Evolutionary conservation across 2,329 filamentous ascomycete genomes (phyloP), one percentile per base, ranked within the genome.

Genomic region (Fonsecaea multimorphosa): DNA sequence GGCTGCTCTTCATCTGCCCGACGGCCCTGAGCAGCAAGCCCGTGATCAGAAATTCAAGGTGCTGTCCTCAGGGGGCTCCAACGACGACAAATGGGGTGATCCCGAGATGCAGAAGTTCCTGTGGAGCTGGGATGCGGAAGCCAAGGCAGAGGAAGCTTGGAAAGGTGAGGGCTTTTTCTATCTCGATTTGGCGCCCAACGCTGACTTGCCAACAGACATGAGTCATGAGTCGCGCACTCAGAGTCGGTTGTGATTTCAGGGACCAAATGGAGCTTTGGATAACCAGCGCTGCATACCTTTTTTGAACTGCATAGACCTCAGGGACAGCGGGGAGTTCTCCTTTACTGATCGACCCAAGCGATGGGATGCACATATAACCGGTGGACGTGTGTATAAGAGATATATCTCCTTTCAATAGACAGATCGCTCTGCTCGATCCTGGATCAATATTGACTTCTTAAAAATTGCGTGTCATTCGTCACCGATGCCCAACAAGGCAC

Each of bases 71-170:
- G 73, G 68, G 19, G 83, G 82, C 73, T 81, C 81, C 0, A 81
- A 79, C 24, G 77, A 78, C 7, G 88, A 90, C 77, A 89, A 89
- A 78, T 90, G 88, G 88, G 86, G 87, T 4, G 89, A 88, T 75
- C 86, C 87, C 9, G 87, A 90, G 72, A 86, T 89, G 55, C 88
- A 90, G 77, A 82, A 84, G 75, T 84, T 85, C 81, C 85, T 89
- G 68, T 90, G 89, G 76, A 82, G 84, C 16, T 82, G 87, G 72
- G 87, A 90, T 76, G 87, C 86, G 72, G 81, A 85, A 55, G 76
- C 80, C 71, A 83, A 86, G 64, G 82, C 86, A 0, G 75, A 77
- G 56, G 83, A 86, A 54, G 78, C 78, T 62, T 88, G 66, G 63
- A 66, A 22, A 65, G 63, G 66, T 66, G 52, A 61, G 66, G 19